Percentiles rank a stretch among this genome's conserved stretches.
Conservation (phyloP, 1,284 basidiomycete species). For the Exsudoporus floridanus region DNA sequence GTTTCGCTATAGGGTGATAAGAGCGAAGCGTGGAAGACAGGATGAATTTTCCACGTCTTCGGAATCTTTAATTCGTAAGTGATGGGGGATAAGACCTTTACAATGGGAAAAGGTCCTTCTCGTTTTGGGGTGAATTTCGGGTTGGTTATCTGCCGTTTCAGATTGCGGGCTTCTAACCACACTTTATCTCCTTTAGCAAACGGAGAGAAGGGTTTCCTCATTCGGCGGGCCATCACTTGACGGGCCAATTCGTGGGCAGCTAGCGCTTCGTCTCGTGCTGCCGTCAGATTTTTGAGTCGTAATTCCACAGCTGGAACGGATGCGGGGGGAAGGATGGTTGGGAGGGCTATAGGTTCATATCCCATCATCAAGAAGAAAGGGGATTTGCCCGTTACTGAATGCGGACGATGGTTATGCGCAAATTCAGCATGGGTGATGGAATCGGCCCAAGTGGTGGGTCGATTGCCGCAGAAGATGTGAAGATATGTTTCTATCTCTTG, state of each 20-base stretch:
- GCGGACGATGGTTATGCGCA: background rate
- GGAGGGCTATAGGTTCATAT: background rate
- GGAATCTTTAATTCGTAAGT: background rate
- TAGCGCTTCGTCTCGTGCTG: background rate
- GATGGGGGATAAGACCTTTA: background rate
- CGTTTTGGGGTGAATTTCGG: background rate
- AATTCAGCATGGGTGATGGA: background rate
- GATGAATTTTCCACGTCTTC: background rate
- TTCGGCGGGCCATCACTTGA: background rate
- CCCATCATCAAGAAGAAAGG: background rate
- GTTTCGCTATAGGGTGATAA: background rate
- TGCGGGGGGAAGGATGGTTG: background rate
- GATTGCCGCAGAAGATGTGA: background rate
- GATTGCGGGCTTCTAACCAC: background rate
- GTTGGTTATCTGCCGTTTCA: background rate
- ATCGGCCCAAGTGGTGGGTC: background rate
- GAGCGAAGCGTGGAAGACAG: background rate
- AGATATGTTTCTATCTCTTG: background rate
- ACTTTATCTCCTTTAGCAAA: background rate
- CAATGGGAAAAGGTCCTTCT: background rate
- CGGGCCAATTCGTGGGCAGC: background rate
- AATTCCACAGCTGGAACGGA: background rate
- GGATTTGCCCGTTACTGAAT: background rate
- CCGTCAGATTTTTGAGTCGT: background rate
- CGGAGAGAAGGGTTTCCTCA: accelerated